phyloP scores from a whole-genome alignment of 106 monocot species.

The Alisma plantagoaquatica region DNA sequence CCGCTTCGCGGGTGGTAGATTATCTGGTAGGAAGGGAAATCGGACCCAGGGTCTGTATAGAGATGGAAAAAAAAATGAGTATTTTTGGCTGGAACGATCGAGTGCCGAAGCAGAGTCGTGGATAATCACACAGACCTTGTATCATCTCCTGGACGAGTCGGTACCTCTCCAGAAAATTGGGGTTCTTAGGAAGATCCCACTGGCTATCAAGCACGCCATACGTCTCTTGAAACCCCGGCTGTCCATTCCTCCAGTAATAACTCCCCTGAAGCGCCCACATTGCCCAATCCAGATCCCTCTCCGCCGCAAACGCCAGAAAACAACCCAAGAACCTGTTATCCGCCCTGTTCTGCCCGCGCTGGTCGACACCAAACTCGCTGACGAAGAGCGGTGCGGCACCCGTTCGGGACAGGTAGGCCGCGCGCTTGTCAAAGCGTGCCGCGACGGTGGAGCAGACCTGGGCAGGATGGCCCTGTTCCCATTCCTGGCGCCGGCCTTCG shows the following conservation, averaged over 20 bases:
- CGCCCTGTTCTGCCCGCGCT: constrained; percentile 22
- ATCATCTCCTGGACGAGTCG: constrained; percentile 25
- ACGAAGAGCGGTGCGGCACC: constrained; percentile 25
- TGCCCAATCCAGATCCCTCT: constrained; percentile 50
- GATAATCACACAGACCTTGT: constrained; percentile 26
- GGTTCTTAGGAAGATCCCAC: constrained; percentile 29
- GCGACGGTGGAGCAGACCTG: constrained; percentile 15
- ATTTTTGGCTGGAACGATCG: not conserved
- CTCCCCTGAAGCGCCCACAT: constrained; percentile 49
- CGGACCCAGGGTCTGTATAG: constrained; percentile 28
- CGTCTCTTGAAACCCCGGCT: constrained; percentile 24
- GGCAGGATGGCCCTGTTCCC: constrained; percentile 19
- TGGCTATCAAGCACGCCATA: constrained; percentile 31
- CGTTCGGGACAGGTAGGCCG: constrained; percentile 14
- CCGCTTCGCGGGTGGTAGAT: constrained; percentile 38
- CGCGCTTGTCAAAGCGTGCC: constrained; percentile 17
- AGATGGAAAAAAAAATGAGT: not conserved
- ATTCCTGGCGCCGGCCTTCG: constrained; percentile 15
- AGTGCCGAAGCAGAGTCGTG: not conserved
- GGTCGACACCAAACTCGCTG: constrained; percentile 44
- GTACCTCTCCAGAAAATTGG: constrained; percentile 18
- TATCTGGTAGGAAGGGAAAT: constrained; percentile 10
- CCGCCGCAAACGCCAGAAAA: constrained; percentile 32
- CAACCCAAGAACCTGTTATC: constrained; percentile 36
- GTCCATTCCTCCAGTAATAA: constrained; percentile 32